Evolutionary conservation across 1,139 yeast species (phyloP).

Genomic region (Hyphopichia wangnamkhiaoensis): DNA sequence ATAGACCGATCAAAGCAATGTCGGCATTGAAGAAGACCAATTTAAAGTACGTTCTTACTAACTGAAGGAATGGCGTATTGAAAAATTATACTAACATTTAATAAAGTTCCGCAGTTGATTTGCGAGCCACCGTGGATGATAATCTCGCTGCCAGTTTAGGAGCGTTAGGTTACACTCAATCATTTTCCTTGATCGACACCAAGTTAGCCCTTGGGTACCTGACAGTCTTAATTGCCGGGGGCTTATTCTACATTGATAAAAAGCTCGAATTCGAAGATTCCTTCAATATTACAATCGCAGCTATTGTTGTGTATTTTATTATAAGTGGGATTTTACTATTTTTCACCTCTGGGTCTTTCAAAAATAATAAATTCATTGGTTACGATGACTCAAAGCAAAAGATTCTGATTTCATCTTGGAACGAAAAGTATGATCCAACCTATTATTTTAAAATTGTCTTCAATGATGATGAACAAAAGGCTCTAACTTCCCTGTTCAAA

Average conservation of each 20-base stretch:
- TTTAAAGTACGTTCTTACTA: conserved; percentile 25
- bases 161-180: conserved; percentile 63
- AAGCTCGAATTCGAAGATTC: conserved; percentile 47
- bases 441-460: conserved; percentile 35
- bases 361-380: conserved; percentile 64
- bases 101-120: conserved; percentile 45
- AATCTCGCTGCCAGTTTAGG: conserved; percentile 46
- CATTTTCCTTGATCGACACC: conserved; percentile 56
- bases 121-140: conserved; percentile 54
- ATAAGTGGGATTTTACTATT: conserved; percentile 50
- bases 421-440: conserved; percentile 46
- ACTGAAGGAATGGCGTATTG: conserved; percentile 4
- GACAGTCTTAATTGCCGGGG: conserved; percentile 67
- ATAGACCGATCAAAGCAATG: conserved; percentile 13
- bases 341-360: conserved; percentile 42
- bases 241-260: conserved; percentile 68
- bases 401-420: conserved; percentile 37
- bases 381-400: conserved; percentile 33
- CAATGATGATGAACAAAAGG: conserved; percentile 23
- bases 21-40: conserved; percentile 28
- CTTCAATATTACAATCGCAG: conserved; percentile 31
- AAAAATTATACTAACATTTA: conserved; percentile 11
- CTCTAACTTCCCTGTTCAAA: conserved; percentile 25
- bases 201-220: conserved; percentile 70
- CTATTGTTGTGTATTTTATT: conserved; percentile 54